Base-by-base conservation (phyloP, 164 flowering plant genomes). In the Cinnamomum micranthum region DNA sequence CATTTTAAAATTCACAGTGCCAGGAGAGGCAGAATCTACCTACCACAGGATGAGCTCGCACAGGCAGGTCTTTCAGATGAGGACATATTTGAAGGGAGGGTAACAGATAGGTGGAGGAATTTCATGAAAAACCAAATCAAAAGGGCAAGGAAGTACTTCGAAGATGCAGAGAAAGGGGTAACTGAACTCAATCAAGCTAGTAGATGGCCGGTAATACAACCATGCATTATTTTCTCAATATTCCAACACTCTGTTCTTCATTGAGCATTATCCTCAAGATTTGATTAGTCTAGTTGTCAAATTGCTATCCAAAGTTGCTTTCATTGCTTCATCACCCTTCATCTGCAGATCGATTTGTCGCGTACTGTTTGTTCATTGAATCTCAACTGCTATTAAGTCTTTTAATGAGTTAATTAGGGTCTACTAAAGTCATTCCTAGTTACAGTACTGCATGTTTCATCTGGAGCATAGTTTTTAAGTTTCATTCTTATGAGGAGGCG, bases 61-160 rank as follows among this genome's bases (percentile, higher is more conserved):
- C 90, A 87, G 64, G 90, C 91, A 4, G 97, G 97, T 65, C 87
- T 92, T 23, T 89, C 90, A 0, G 95, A 91, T 62, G 95, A 91
- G n/a, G 97, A 92, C 75, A 87, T 92, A 75, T 89, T 92, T 80
- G 87, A 85, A 20, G 94, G 90, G 27, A 88, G 74, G 73, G 95
- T 92, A 3, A 92, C 97, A 4, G 94, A 89, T 64, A 91, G 88
- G 69, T 91, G 97, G 97, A 84, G 94, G 68, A 84, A 20, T 69
- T 92, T 92, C 82, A 92, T 92, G 97, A 92, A 84, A 74, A 84
- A 82, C 47, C 97, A 92, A 80, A 89, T 92, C 35, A 87, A 85
- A 74, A 84, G 97, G 75, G 95, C 97, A 60, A 84, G 94, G 78
- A 87, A 82, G 87, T 92, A 91, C 86, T 92, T 91, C 67, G 88